Conservation (phyloP, 148 eudicot species). For the Arbutus unedo region DNA sequence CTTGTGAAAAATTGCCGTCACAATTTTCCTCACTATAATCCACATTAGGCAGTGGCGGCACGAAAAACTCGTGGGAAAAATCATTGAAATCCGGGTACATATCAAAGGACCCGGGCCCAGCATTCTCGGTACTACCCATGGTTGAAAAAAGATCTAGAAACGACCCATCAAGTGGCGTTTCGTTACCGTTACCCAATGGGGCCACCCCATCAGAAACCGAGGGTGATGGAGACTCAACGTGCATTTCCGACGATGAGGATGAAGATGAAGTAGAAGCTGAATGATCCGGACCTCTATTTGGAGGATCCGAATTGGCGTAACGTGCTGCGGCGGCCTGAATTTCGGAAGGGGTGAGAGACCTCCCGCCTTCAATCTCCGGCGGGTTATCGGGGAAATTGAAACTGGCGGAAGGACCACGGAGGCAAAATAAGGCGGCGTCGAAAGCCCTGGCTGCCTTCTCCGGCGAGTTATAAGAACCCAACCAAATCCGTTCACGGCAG, state of each 20-base stretch:
- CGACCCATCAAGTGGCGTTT: slow-evolving; percentile 28
- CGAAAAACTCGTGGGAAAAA: slow-evolving; percentile 25
- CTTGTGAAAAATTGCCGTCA: slow-evolving; percentile 32
- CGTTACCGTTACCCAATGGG: slow-evolving; percentile 23
- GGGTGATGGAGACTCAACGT: slow-evolving; percentile 22
- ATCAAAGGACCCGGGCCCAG: slow-evolving; percentile 34
- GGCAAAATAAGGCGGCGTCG: slow-evolving; percentile 81
- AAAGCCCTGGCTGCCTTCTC: slow-evolving; percentile 87
- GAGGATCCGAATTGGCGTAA: slow-evolving; percentile 19
- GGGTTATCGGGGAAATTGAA: slow-evolving; percentile 76
- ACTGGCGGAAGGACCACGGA: slow-evolving; percentile 66
- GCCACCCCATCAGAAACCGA: slow-evolving; percentile 32
- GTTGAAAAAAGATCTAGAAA: slow-evolving; percentile 34
- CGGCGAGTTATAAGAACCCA: slow-evolving; percentile 64
- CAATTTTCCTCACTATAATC: slow-evolving; percentile 36
- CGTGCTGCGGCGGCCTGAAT: slow-evolving; percentile 57
- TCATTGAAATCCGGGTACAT: slow-evolving; percentile 60
- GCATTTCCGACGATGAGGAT: slow-evolving; percentile 19
- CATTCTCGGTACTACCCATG: slow-evolving; percentile 34
- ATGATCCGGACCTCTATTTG: neutral
- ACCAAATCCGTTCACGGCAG: slow-evolving; percentile 82
- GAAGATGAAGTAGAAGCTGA: neutral
- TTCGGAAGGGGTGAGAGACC: slow-evolving; percentile 43
- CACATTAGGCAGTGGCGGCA: slow-evolving; percentile 22
- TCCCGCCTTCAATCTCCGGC: slow-evolving; percentile 47